Evolutionary conservation across 192 early-diverging fungal genomes (phyloP).

Genomic region (Phlyctochytrium arcticum): DNA sequence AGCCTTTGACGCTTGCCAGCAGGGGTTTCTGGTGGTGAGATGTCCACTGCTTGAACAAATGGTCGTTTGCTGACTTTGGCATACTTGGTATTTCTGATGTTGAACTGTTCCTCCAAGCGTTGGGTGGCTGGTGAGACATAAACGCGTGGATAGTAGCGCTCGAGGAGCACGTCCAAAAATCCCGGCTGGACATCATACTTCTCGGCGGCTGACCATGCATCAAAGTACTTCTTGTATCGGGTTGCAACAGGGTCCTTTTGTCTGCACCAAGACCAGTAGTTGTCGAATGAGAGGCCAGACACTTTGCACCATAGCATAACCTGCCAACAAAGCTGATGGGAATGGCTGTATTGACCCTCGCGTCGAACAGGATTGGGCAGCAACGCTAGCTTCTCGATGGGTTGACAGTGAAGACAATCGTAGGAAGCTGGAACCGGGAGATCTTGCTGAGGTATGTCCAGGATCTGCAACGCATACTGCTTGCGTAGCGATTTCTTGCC

Average conservation of each 20-base stretch:
- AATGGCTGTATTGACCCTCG: no score
- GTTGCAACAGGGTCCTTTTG: background rate
- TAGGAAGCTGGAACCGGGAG: background rate
- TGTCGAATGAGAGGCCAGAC: background rate
- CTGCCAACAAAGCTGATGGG: background rate
- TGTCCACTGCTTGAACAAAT: background rate
- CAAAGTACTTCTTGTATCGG: background rate
- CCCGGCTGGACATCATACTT: background rate
- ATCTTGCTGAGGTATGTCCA: background rate
- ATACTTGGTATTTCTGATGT: background rate
- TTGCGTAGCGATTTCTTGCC: background rate
- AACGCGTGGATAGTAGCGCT: constrained; percentile 5
- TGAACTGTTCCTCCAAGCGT: background rate
- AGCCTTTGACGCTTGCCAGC: background rate
- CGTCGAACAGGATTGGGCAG: constrained; percentile 3
- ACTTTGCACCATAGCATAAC: constrained; percentile 7
- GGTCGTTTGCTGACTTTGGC: background rate
- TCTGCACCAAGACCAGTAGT: constrained; percentile 8
- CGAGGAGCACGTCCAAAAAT: background rate
- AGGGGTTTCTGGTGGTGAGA: no score
- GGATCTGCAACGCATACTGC: background rate
- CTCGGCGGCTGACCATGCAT: background rate
- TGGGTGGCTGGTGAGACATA: background rate
- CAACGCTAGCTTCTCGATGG: background rate
- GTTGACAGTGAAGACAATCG: constrained; percentile 13